Evolutionary conservation across 305 asterid species (phyloP).

Genomic region (Rubia tinctorum): DNA sequence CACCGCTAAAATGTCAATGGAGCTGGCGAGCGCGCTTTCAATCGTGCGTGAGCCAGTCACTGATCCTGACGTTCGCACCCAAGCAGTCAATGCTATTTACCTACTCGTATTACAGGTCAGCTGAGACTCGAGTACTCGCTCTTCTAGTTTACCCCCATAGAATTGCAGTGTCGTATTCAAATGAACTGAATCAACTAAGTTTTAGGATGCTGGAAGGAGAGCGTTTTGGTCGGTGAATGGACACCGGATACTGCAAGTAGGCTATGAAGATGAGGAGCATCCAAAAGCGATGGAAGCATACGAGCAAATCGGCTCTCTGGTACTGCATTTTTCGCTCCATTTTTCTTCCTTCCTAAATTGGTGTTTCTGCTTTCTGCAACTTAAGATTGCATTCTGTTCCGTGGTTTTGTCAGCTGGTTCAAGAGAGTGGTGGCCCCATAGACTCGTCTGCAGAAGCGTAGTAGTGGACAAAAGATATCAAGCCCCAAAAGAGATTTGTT

Average conservation of each 20-base stretch:
- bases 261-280: conserved; percentile 77
- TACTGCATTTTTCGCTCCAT: conserved; percentile 25
- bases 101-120: conserved; percentile 76
- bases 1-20: conserved; percentile 89
- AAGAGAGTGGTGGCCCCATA: conserved; percentile 52
- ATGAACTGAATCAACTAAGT: background rate
- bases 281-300: conserved; percentile 89
- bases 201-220: conserved; percentile 84
- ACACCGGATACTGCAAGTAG: conserved; percentile 84
- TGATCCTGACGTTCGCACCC: conserved; percentile 77
- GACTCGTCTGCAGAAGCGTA: conserved; percentile 30
- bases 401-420: conserved; percentile 53
- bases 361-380: background rate
- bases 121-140: background rate
- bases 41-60: conserved; percentile 80
- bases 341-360: background rate
- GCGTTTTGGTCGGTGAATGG: conserved; percentile 98
- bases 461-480: background rate
- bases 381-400: background rate
- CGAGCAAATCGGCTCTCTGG: conserved; percentile 94
- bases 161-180: background rate
- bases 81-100: conserved; percentile 82
- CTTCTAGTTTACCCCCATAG: background rate
- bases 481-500: background rate
- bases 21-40: conserved; percentile 88